Conservation (phyloP, 1,139 yeast species). For the Debaryomyces sp. region DNA sequence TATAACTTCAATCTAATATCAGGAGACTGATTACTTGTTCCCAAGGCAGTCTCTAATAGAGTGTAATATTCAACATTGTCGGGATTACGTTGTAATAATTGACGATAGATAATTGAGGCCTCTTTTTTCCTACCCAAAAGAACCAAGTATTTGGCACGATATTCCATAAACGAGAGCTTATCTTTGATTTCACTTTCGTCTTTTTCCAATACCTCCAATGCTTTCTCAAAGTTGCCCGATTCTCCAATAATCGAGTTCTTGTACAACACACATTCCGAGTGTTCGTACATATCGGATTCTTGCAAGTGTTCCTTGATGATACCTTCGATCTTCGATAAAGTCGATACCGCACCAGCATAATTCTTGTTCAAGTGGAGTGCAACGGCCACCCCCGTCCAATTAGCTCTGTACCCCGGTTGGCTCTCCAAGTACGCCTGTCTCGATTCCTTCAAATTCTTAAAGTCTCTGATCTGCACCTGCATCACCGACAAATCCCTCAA, state of each 20-base stretch:
- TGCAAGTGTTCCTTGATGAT: constrained; percentile 68
- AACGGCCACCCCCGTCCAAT: constrained; percentile 89
- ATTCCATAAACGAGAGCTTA: constrained; percentile 63
- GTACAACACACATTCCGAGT: constrained; percentile 78
- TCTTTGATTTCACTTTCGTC: constrained; percentile 63
- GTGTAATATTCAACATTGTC: constrained; percentile 71
- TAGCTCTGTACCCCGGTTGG: constrained; percentile 84
- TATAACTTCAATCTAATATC: constrained; percentile 58
- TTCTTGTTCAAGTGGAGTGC: constrained; percentile 81
- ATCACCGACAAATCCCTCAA: constrained; percentile 80
- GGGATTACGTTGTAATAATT: constrained; percentile 81
- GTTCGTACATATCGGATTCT: constrained; percentile 71
- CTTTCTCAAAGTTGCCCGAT: constrained; percentile 63
- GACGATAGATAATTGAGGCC: constrained; percentile 70
- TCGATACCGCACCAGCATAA: constrained; percentile 65
- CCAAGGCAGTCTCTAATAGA: constrained; percentile 65
- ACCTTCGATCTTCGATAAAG: constrained; percentile 73
- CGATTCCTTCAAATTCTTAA: constrained; percentile 58
- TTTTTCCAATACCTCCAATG: constrained; percentile 61
- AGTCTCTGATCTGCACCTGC: constrained; percentile 82
- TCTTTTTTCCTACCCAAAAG: constrained; percentile 49
- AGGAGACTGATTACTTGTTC: constrained; percentile 36
- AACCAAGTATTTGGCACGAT: constrained; percentile 61
- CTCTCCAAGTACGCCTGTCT: constrained; percentile 72
- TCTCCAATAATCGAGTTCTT: constrained; percentile 68